phyloP scores from a whole-genome alignment of 306 rosid genomes.

The Carpinus fangiana region DNA sequence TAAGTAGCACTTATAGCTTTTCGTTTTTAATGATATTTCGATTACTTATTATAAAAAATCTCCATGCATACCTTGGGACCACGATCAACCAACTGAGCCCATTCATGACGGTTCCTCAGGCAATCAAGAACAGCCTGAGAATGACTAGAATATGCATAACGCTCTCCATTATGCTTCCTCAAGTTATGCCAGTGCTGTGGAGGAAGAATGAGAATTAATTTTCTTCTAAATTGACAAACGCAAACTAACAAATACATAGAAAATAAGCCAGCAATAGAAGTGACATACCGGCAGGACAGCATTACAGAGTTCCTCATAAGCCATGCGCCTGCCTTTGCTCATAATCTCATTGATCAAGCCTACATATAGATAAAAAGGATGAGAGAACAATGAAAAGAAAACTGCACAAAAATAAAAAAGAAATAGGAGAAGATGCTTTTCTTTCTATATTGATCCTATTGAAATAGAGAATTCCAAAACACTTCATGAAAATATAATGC shows the following conservation, averaged over 20 bases:
- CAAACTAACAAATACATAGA: constrained; percentile 6
- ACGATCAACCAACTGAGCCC: constrained; percentile 96
- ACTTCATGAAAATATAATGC: background rate
- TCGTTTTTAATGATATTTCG: too few species aligned
- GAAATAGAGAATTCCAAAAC: background rate
- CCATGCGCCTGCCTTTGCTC: constrained; percentile 92
- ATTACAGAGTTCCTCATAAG: constrained; percentile 90
- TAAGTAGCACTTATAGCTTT: too few species aligned
- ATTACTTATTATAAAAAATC: background rate
- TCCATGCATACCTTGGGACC: constrained; percentile 82
- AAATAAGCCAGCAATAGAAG: constrained; percentile 22
- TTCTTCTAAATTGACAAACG: constrained; percentile 1
- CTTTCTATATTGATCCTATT: constrained; percentile 2
- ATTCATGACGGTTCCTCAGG: constrained; percentile 87
- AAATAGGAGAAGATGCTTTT: constrained; percentile 1
- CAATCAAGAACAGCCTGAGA: constrained; percentile 99
- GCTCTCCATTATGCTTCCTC: constrained; percentile 98
- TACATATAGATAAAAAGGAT: constrained; percentile 39
- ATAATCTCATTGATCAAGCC: constrained; percentile 93
- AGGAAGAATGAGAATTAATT: constrained; percentile 22
- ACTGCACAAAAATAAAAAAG: background rate
- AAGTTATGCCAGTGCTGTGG: constrained; percentile 93
- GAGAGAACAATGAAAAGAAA: constrained; percentile 20
- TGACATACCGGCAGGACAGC: constrained; percentile 85
- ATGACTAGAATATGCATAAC: constrained; percentile 94